Conservation (phyloP, 2,329 filamentous ascomycete genomes). For the Stachybotrys chlorohalonatus region DNA sequence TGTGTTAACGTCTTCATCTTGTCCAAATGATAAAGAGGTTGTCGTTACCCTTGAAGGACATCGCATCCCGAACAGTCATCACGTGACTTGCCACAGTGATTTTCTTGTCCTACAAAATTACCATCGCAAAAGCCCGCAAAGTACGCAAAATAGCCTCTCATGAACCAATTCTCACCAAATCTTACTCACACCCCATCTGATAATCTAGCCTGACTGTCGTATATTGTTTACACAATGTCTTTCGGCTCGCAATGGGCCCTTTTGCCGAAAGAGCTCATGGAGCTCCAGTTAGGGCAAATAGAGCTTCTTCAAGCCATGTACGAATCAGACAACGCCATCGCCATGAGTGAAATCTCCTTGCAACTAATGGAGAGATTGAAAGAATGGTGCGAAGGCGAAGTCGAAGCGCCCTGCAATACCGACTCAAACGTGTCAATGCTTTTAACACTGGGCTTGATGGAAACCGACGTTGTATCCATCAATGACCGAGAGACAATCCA, state of each 20-base stretch:
- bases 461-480: conserved; percentile 1
- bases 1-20: too few species aligned
- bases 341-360: conserved; percentile 13
- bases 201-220: too few species aligned
- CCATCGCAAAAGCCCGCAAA: too few species aligned
- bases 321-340: conserved; percentile 24
- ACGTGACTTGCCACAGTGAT: too few species aligned
- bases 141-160: too few species aligned
- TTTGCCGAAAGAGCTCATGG: conserved; percentile 33
- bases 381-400: conserved; percentile 11
- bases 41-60: too few species aligned
- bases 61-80: too few species aligned
- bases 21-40: too few species aligned
- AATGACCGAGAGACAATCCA: conserved; percentile 11
- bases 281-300: conserved; percentile 37
- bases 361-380: conserved; percentile 9
- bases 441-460: conserved; percentile 14
- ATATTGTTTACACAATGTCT: background rate
- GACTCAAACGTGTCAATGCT: conserved; percentile 11
- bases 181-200: too few species aligned
- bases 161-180: too few species aligned
- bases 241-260: background rate
- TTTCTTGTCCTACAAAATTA: too few species aligned
- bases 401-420: conserved; percentile 3
- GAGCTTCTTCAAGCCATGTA: conserved; percentile 47